Evolutionary conservation across 208 protist species (phyloP).

Genomic region (Leishmania major): DNA sequence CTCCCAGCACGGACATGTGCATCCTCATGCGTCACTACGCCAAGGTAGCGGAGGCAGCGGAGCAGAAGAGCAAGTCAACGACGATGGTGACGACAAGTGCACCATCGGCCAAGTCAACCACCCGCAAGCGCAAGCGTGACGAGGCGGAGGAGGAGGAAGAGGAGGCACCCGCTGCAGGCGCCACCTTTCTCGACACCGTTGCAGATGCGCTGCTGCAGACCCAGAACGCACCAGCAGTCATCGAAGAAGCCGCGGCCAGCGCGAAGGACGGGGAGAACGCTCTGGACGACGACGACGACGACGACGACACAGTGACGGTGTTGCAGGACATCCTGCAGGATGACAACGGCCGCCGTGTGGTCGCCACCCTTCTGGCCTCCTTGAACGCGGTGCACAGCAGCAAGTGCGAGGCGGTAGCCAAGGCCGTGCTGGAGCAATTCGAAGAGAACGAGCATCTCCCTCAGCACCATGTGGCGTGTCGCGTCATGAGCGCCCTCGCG

Average conservation of each 20-base stretch:
- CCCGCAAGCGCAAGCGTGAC: slow-evolving; percentile 48
- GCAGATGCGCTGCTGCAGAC: slow-evolving; percentile 58
- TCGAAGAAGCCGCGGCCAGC: slow-evolving; percentile 31
- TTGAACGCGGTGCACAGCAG: slow-evolving; percentile 37
- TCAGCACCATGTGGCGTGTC: slow-evolving; percentile 83
- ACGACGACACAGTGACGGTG: slow-evolving; percentile 58
- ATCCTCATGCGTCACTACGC: slow-evolving; percentile 62
- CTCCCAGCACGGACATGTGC: slow-evolving; percentile 69
- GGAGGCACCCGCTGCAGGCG: slow-evolving; percentile 9
- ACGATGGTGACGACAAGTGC: not conserved
- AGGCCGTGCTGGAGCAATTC: slow-evolving; percentile 69
- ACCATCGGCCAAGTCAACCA: slow-evolving; percentile 12
- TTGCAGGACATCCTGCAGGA: slow-evolving; percentile 79
- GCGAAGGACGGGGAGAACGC: slow-evolving; percentile 12
- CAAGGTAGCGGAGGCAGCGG: slow-evolving; percentile 7
- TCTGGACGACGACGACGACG: slow-evolving; percentile 39
- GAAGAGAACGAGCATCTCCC: slow-evolving; percentile 81
- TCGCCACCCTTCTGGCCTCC: slow-evolving; percentile 67
- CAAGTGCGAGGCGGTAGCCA: slow-evolving; percentile 50
- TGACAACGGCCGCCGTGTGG: slow-evolving; percentile 78
- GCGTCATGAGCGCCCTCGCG: slow-evolving; percentile 79
- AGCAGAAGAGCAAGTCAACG: not conserved
- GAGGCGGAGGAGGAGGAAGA: not conserved
- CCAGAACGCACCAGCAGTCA: slow-evolving; percentile 43
- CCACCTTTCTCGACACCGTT: slow-evolving; percentile 39